Conservation (phyloP, 768 basidiomycete species). For the Lactifluus echinatus region DNA sequence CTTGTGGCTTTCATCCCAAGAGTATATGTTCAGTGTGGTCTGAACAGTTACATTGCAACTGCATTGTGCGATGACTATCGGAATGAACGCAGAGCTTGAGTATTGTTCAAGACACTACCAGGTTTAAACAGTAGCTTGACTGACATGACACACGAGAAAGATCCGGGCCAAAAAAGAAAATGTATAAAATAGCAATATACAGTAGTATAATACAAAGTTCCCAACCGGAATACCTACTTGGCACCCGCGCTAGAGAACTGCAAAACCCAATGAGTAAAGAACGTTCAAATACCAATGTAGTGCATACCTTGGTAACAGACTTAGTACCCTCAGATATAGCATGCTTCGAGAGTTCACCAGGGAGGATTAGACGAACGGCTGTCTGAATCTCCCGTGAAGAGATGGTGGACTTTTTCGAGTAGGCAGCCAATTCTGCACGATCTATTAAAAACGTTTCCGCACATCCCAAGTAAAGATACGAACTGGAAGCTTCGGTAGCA, state of each 20-base stretch:
- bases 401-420: constrained; percentile 98
- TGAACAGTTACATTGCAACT: no score
- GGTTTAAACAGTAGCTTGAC: not conserved
- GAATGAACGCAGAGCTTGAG: no score
- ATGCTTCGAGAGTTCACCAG: constrained; percentile 92
- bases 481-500: constrained; percentile 83
- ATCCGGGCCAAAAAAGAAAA: not conserved
- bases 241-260: constrained; percentile 67
- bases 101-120: not conserved
- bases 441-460: not conserved
- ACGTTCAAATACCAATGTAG: not conserved
- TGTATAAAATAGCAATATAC: constrained; percentile 25
- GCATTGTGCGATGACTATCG: no score
- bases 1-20: no score
- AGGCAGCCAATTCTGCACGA: constrained; percentile 79
- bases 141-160: not conserved
- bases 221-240: constrained; percentile 37
- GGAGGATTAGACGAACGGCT: constrained; percentile 91
- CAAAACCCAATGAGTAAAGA: constrained; percentile 8
- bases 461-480: constrained; percentile 26
- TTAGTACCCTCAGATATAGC: constrained; percentile 93
- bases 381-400: constrained; percentile 99
- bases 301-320: constrained; percentile 71
- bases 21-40: no score
- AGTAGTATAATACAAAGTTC: constrained; percentile 22